Evolutionary conservation across 108 stramenopile genomes (phyloP).

Genomic region (Conticribra guillardii): DNA sequence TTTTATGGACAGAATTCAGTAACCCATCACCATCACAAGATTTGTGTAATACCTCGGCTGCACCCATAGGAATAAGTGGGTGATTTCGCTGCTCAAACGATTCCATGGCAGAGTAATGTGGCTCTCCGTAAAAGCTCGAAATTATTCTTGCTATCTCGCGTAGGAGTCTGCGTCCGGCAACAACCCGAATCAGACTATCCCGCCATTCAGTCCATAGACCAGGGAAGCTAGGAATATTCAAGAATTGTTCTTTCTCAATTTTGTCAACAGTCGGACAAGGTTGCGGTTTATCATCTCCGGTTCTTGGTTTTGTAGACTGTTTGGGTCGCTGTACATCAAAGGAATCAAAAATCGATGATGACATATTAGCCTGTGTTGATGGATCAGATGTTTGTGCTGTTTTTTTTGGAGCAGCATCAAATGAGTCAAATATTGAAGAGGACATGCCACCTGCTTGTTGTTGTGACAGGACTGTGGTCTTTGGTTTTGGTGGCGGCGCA

Average conservation of each 20-base stretch:
- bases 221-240: constrained; percentile 30
- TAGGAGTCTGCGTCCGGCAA: constrained; percentile 63
- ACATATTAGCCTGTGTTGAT: constrained; percentile 21
- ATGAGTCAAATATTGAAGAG: constrained; percentile 64
- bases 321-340: constrained; percentile 7
- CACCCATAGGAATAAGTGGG: constrained; percentile 54
- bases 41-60: constrained; percentile 67
- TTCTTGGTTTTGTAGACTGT: neutral
- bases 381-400: constrained; percentile 10
- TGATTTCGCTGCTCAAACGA: constrained; percentile 31
- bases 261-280: neutral
- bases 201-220: constrained; percentile 73
- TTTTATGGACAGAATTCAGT: constrained; percentile 34
- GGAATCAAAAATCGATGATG: constrained; percentile 32
- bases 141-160: constrained; percentile 69
- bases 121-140: constrained; percentile 59
- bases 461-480: constrained; percentile 9
- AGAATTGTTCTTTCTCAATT: constrained; percentile 13
- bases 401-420: constrained; percentile 43
- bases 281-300: too few relatives aligned
- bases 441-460: constrained; percentile 26
- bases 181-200: constrained; percentile 33
- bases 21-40: constrained; percentile 65
- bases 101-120: constrained; percentile 29
- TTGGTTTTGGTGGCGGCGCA: constrained; percentile 31